These are phyloP conservation scores for Xylaria sp. DNA, from an alignment of 2,329 filamentous ascomycete species.

Conservation along the genomic window DNA sequence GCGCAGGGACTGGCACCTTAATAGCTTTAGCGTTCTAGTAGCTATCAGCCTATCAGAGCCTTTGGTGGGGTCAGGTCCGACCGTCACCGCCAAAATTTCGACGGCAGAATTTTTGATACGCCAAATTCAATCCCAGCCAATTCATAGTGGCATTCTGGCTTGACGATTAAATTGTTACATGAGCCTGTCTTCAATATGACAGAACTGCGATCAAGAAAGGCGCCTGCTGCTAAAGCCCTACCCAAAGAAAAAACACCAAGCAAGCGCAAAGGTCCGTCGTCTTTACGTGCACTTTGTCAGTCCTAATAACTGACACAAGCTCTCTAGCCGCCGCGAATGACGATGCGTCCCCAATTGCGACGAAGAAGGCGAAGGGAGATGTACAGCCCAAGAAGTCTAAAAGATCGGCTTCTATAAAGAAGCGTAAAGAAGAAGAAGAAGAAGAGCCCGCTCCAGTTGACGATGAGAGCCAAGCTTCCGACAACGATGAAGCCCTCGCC, in stretches of 20 bases:
- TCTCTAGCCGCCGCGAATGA: slow-evolving; percentile 53
- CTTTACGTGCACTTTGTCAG: background rate
- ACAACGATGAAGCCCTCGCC: slow-evolving; percentile 56
- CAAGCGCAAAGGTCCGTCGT: slow-evolving; percentile 54
- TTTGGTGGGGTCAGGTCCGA: slow-evolving; percentile 18
- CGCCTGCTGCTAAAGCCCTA: slow-evolving; percentile 51
- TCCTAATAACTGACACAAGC: slow-evolving; percentile 18
- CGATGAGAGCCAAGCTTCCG: slow-evolving; percentile 49
- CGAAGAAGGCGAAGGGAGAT: slow-evolving; percentile 28
- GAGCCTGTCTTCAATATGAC: slow-evolving; percentile 53
- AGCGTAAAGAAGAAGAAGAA: slow-evolving; percentile 48
- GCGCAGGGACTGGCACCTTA: slow-evolving; percentile 3
- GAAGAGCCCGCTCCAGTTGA: slow-evolving; percentile 43
- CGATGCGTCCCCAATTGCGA: slow-evolving; percentile 55
- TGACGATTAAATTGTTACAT: slow-evolving; percentile 1
- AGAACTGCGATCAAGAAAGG: slow-evolving; percentile 55
- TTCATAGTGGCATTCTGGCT: slow-evolving; percentile 13
- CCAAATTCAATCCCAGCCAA: slow-evolving; percentile 28
- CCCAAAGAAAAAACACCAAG: slow-evolving; percentile 50
- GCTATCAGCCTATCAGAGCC: slow-evolving; percentile 29
- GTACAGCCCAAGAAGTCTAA: slow-evolving; percentile 42
- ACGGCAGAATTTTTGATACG: slow-evolving; percentile 46
- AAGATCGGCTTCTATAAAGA: slow-evolving; percentile 42
- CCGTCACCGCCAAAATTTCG: slow-evolving; percentile 48
- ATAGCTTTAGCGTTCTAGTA: background rate